Evolutionary conservation across 768 basidiomycete species (phyloP).

Genomic region (Austroboletus festivus): DNA sequence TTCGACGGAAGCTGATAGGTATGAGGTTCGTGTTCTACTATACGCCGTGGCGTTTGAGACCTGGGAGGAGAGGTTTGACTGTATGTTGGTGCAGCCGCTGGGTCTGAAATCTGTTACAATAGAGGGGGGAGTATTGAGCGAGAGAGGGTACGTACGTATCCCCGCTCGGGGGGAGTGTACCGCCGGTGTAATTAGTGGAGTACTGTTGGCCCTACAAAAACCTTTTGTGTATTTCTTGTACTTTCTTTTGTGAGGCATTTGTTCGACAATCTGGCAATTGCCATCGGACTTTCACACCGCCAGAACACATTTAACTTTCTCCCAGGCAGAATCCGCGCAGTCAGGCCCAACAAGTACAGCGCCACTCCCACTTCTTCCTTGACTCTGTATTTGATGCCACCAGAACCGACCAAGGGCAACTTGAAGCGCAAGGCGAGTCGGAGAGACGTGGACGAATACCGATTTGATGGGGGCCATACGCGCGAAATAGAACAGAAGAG

Average conservation of each 20-base stretch:
- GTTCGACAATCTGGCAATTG: conserved; percentile 10
- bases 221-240: not conserved
- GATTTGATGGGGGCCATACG: conserved; percentile 51
- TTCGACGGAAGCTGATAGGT: not conserved
- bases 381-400: conserved; percentile 54
- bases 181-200: not conserved
- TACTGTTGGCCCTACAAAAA: conserved; percentile 8
- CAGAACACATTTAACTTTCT: conserved; percentile 21
- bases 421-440: conserved; percentile 48
- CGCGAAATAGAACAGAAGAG: conserved; percentile 74
- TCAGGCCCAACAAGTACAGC: conserved; percentile 5
- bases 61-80: not conserved
- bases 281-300: conserved; percentile 29
- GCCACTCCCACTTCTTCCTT: conserved; percentile 3
- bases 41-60: not conserved
- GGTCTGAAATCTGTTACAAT: conserved; percentile 4
- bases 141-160: too few relatives aligned
- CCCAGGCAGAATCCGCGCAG: conserved; percentile 13
- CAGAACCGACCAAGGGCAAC: conserved; percentile 50
- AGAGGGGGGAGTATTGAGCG: too few relatives aligned
- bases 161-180: not conserved
- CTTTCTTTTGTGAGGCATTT: conserved; percentile 4
- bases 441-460: conserved; percentile 49
- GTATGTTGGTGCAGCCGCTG: conserved; percentile 10
- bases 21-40: not conserved